A percentile compares a stretch with the other conserved stretches of the same genome.
These are phyloP conservation scores for Ceratobasidium sp. DNA, from an alignment of 1,284 basidiomycete genomes.

Conservation along the genomic window DNA sequence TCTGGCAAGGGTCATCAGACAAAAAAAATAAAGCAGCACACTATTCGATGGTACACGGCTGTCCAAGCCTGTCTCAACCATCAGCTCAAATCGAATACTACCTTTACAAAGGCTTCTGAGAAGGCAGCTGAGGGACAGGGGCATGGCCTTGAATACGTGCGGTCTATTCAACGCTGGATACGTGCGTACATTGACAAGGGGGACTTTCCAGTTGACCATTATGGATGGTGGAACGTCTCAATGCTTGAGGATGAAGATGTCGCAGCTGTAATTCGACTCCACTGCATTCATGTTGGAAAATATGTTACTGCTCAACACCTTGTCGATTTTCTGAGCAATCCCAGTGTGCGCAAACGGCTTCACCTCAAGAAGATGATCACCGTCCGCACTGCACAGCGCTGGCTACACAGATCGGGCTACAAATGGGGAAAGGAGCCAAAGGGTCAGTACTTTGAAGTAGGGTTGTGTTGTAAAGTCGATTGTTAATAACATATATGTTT, in stretches of 20 bases:
- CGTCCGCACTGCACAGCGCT: conserved; percentile 34
- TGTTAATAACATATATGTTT: no score
- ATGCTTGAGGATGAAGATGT: conserved; percentile 36
- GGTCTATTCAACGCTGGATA: neutral
- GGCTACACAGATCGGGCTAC: conserved; percentile 29
- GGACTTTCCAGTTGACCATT: neutral
- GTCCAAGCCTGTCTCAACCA: conserved; percentile 15
- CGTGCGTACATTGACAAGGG: neutral
- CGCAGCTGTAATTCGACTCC: conserved; percentile 21
- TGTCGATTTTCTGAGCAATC: conserved; percentile 37
- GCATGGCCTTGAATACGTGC: neutral
- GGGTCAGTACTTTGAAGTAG: conserved; percentile 44
- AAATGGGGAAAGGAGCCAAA: conserved; percentile 28
- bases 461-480: no score
- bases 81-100: no score
- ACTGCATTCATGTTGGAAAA: conserved; percentile 41
- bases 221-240: conserved; percentile 26
- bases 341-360: neutral
- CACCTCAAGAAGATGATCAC: conserved; percentile 17
- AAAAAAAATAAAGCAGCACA: no score
- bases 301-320: conserved; percentile 35
- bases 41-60: no score
- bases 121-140: neutral
- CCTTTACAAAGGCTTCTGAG: neutral
- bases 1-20: no score